Evolutionary conservation across 2,329 filamentous ascomycete genomes (phyloP).

Genomic region (Phaeosphaeriaceae sp.): DNA sequence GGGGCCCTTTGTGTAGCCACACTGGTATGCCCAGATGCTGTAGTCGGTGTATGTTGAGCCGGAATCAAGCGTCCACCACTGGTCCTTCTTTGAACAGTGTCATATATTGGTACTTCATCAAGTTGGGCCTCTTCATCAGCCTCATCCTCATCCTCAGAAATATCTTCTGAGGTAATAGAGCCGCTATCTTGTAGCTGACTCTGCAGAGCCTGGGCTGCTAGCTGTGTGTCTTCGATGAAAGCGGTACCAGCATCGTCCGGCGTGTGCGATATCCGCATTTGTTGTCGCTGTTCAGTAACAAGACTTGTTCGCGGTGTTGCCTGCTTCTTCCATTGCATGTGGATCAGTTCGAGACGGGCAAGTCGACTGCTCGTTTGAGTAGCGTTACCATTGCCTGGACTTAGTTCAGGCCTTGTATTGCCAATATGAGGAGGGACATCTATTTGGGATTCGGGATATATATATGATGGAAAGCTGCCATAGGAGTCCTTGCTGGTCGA

Average conservation of each 20-base stretch:
- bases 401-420: background rate
- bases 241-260: conserved; percentile 17
- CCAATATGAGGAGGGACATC: background rate
- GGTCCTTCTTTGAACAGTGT: background rate
- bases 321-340: conserved; percentile 29
- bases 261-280: background rate
- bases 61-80: background rate
- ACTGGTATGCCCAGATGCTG: no score
- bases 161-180: conserved; percentile 29
- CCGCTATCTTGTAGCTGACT: conserved; percentile 47
- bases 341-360: conserved; percentile 33
- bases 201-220: conserved; percentile 49
- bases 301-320: conserved; percentile 14
- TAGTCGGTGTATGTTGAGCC: no score
- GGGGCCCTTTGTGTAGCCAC: background rate
- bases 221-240: conserved; percentile 53
- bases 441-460: conserved; percentile 15
- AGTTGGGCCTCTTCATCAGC: background rate
- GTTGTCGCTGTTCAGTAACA: background rate
- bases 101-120: background rate
- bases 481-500: conserved; percentile 38
- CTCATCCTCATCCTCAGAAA: conserved; percentile 7
- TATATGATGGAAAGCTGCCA: conserved; percentile 42
- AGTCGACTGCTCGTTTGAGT: conserved; percentile 27
- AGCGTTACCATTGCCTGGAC: conserved; percentile 8